Percentiles rank a stretch among this genome's conserved stretches.
Conservation (phyloP, 2,329 filamentous ascomycete species). For the Penicillium sp. region DNA sequence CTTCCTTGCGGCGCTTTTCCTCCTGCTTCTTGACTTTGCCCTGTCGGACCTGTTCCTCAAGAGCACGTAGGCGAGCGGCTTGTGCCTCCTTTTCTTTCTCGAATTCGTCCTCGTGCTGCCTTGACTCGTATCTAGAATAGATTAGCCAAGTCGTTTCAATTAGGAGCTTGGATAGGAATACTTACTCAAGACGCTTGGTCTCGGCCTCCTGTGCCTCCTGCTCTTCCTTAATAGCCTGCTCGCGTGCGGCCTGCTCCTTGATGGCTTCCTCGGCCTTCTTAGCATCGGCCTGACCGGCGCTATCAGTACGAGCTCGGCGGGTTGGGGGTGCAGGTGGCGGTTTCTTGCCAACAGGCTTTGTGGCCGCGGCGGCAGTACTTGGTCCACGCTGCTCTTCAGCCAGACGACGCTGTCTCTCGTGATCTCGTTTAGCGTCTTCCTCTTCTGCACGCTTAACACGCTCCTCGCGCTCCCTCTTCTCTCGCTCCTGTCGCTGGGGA, state of each 20-base stretch:
- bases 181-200: constrained; percentile 76
- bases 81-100: constrained; percentile 73
- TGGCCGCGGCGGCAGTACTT: constrained; percentile 20
- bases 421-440: constrained; percentile 81
- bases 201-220: constrained; percentile 70
- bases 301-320: constrained; percentile 60
- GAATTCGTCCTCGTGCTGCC: constrained; percentile 71
- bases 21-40: constrained; percentile 95
- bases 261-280: constrained; percentile 53
- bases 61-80: constrained; percentile 72
- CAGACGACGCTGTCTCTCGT: constrained; percentile 76
- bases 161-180: constrained; percentile 26
- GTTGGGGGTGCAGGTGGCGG: constrained; percentile 66
- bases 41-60: constrained; percentile 89
- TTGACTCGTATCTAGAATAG: constrained; percentile 60
- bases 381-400: constrained; percentile 63
- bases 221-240: constrained; percentile 55
- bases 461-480: constrained; percentile 78
- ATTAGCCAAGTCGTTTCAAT: constrained; percentile 7
- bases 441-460: constrained; percentile 86
- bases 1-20: constrained; percentile 88
- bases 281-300: constrained; percentile 52
- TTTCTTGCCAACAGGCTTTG: constrained; percentile 57
- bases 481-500: constrained; percentile 79
- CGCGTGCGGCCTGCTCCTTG: constrained; percentile 55